A percentile compares a stretch with the other conserved stretches of the same genome.
Evolutionary conservation across 2,329 filamentous ascomycete species (phyloP).

Genomic region (Corynespora cassiicola): DNA sequence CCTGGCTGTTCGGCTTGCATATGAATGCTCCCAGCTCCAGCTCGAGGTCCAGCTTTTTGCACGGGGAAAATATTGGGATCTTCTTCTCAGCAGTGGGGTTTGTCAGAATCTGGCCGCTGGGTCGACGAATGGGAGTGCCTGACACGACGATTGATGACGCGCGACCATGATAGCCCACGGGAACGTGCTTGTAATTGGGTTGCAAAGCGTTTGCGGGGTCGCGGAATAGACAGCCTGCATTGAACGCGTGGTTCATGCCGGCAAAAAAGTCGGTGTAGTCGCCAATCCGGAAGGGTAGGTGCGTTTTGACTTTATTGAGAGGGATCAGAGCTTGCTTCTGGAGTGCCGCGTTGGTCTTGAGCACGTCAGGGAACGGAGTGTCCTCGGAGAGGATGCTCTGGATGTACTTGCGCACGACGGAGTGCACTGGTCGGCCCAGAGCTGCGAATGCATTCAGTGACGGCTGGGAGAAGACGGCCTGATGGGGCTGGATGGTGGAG

Average conservation of each 20-base stretch:
- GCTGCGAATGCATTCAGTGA: conserved; percentile 77
- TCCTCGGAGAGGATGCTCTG: conserved; percentile 69
- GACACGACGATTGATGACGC: conserved; percentile 78
- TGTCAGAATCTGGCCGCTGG: conserved; percentile 75
- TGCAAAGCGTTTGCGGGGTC: conserved; percentile 76
- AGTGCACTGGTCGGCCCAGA: conserved; percentile 71
- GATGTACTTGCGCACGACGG: conserved; percentile 71
- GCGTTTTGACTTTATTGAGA: conserved; percentile 65
- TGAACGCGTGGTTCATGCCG: conserved; percentile 78
- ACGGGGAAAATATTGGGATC: conserved; percentile 68
- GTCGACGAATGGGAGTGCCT: conserved; percentile 74
- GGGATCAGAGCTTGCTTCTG: conserved; percentile 66
- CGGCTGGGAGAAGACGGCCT: conserved; percentile 67
- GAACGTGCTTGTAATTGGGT: conserved; percentile 81
- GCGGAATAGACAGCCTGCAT: conserved; percentile 74
- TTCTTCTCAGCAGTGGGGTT: conserved; percentile 69
- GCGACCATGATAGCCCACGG: conserved; percentile 82
- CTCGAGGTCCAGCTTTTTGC: conserved; percentile 76
- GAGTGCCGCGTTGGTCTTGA: conserved; percentile 67
- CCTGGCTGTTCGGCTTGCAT: conserved; percentile 68
- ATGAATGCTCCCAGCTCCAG: conserved; percentile 81
- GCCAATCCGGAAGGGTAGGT: conserved; percentile 78
- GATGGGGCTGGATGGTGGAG: conserved; percentile 63
- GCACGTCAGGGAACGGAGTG: conserved; percentile 65
- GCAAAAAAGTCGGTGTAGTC: conserved; percentile 90